Evolutionary conservation across 2,329 filamentous ascomycete species (phyloP).

Genomic region (Fusarium sp.): DNA sequence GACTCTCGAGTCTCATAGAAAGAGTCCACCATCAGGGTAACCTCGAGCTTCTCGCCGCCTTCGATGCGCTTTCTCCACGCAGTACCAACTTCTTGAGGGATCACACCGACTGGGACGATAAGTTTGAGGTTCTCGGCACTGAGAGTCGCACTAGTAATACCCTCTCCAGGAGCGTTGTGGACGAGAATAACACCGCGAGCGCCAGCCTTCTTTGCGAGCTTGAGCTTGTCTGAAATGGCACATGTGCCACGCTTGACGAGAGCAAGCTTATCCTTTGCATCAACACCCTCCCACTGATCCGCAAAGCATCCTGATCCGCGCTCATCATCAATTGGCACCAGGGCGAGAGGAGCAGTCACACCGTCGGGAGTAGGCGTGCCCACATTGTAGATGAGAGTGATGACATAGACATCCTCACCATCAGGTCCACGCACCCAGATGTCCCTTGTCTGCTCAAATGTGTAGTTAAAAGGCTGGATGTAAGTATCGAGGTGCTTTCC

Average conservation of each 20-base stretch:
- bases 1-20: constrained; percentile 54
- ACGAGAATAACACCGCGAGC: constrained; percentile 68
- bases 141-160: constrained; percentile 65
- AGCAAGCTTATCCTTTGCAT: constrained; percentile 59
- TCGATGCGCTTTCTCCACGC: constrained; percentile 54
- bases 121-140: constrained; percentile 56
- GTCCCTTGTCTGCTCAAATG: constrained; percentile 58
- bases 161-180: constrained; percentile 67
- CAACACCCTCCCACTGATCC: constrained; percentile 60
- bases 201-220: constrained; percentile 58
- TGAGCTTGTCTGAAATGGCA: constrained; percentile 59
- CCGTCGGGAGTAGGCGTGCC: constrained; percentile 58
- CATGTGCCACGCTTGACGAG: constrained; percentile 62
- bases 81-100: constrained; percentile 53
- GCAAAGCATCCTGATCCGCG: constrained; percentile 58
- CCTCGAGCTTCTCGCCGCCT: constrained; percentile 52
- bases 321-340: constrained; percentile 54
- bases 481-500: constrained; percentile 59
- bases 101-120: constrained; percentile 55
- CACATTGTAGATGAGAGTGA: constrained; percentile 62
- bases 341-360: constrained; percentile 55
- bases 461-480: constrained; percentile 62
- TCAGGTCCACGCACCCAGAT: constrained; percentile 61
- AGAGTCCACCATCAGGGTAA: constrained; percentile 55
- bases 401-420: constrained; percentile 59